Conservation (phyloP, 192 early-diverging fungal genomes). For the Coemansia sp. region DNA sequence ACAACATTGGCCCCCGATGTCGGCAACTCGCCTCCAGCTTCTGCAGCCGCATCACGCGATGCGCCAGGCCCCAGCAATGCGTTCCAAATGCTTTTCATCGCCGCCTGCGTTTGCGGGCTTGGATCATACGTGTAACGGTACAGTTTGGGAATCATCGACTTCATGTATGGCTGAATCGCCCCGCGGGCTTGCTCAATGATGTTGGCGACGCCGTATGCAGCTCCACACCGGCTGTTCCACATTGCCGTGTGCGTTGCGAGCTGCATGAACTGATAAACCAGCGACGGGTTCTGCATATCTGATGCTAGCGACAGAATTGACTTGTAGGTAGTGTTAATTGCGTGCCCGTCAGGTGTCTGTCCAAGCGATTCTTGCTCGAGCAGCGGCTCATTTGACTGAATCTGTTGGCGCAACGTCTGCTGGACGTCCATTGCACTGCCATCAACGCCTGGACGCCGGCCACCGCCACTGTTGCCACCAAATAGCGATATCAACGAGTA, state of each 20-base stretch:
- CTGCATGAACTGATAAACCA: constrained; percentile 93
- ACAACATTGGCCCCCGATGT: constrained; percentile 15
- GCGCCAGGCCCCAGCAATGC: constrained; percentile 61
- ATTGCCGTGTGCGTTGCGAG: constrained; percentile 89
- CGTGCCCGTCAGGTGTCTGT: constrained; percentile 31
- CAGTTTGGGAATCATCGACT: constrained; percentile 75
- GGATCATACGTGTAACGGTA: constrained; percentile 93
- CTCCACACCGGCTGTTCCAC: constrained; percentile 87
- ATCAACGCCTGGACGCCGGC: constrained; percentile 2
- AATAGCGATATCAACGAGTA: constrained; percentile 41
- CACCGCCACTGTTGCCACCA: constrained; percentile 16
- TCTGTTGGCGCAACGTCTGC: constrained; percentile 24
- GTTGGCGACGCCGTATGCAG: constrained; percentile 81
- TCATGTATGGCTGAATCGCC: constrained; percentile 78
- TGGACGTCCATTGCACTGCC: constrained; percentile 9
- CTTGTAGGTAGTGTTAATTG: constrained; percentile 65
- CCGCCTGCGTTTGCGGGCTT: constrained; percentile 78
- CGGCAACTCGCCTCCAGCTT: neutral
- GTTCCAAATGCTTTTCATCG: constrained; percentile 91
- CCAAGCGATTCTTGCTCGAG: constrained; percentile 38
- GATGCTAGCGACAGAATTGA: constrained; percentile 84
- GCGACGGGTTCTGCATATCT: constrained; percentile 90
- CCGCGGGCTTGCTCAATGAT: constrained; percentile 77
- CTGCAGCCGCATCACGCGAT: neutral
- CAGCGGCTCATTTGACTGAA: constrained; percentile 35